Percentiles rank a stretch among this genome's conserved stretches.
Evolutionary conservation across 345 rosid species (phyloP).

Genomic region (Brassica carinata): DNA sequence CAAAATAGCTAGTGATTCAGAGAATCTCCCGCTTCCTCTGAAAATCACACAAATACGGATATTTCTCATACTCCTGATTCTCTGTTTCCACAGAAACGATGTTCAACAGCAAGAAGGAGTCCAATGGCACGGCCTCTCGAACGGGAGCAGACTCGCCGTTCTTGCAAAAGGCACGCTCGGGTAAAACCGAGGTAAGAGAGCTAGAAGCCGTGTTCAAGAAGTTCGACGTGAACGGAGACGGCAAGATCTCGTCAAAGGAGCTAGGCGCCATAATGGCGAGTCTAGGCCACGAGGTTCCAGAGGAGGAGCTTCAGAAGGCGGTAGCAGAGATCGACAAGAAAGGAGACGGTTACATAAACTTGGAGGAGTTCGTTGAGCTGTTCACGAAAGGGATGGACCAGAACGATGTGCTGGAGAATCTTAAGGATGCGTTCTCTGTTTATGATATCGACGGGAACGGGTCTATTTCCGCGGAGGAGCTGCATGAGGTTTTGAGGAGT

Average conservation of each 20-base stretch:
- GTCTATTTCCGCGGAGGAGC: constrained; percentile 77
- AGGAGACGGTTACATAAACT: constrained; percentile 72
- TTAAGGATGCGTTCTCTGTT: constrained; percentile 78
- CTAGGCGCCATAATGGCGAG: constrained; percentile 67
- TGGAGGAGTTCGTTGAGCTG: constrained; percentile 68
- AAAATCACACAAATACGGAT: constrained; percentile 19
- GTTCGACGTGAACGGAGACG: constrained; percentile 84
- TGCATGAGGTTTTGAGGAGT: constrained; percentile 66
- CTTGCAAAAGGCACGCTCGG: constrained; percentile 27
- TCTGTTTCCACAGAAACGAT: constrained; percentile 35
- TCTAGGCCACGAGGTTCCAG: constrained; percentile 63
- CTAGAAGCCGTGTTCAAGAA: constrained; percentile 70
- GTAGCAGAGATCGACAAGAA: constrained; percentile 60
- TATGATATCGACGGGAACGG: constrained; percentile 89
- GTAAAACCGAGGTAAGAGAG: constrained; percentile 50
- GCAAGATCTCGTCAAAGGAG: constrained; percentile 86
- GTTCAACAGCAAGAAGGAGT: constrained; percentile 48
- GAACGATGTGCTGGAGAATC: constrained; percentile 61
- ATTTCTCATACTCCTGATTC: constrained; percentile 19
- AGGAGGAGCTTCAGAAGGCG: constrained; percentile 57
- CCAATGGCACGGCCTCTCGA: constrained; percentile 22
- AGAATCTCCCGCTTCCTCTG: constrained; percentile 28
- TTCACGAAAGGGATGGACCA: constrained; percentile 72
- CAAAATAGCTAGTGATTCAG: constrained; percentile 33
- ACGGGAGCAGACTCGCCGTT: constrained; percentile 40